Percentiles rank a stretch among this genome's conserved stretches.
These are phyloP conservation scores for Euphrasia confusa DNA, from an alignment of 257 asterid species.

Conservation along the genomic window DNA sequence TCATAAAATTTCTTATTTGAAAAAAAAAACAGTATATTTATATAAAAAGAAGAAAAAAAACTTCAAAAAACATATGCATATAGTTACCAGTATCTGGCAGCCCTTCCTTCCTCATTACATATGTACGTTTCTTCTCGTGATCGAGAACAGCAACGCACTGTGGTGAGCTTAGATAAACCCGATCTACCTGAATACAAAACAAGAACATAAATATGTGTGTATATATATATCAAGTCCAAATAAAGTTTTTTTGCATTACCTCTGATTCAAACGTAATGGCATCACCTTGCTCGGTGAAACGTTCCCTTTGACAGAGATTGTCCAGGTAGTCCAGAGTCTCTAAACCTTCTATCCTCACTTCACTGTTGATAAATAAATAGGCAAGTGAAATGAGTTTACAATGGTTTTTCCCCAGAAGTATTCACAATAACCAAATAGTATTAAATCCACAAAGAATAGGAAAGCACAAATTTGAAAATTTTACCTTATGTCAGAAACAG, in stretches of 20 bases:
- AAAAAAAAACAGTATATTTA: background rate
- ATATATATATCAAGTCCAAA: background rate
- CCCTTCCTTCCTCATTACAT: slow-evolving; percentile 73
- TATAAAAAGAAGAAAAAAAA: background rate
- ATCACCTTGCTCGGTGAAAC: slow-evolving; percentile 92
- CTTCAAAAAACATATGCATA: background rate
- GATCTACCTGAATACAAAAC: slow-evolving; percentile 57
- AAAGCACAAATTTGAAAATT: slow-evolving; percentile 1
- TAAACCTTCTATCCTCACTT: slow-evolving; percentile 87
- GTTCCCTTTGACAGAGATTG: slow-evolving; percentile 69
- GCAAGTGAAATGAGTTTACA: background rate
- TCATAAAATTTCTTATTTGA: no score
- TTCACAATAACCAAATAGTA: background rate
- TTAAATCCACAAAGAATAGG: background rate
- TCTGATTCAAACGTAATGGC: slow-evolving; percentile 94
- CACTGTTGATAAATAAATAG: slow-evolving; percentile 40
- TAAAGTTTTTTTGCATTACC: slow-evolving; percentile 35
- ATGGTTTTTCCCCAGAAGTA: background rate
- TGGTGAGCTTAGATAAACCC: slow-evolving; percentile 70
- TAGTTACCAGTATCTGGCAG: slow-evolving; percentile 79
- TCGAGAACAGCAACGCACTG: slow-evolving; percentile 71
- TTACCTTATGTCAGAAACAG: slow-evolving; percentile 92
- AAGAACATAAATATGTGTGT: background rate
- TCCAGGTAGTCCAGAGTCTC: slow-evolving; percentile 92
- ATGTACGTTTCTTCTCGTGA: slow-evolving; percentile 87